Evolutionary conservation across 2,329 filamentous ascomycete genomes (phyloP).

Genomic region (Fusarium sp.): DNA sequence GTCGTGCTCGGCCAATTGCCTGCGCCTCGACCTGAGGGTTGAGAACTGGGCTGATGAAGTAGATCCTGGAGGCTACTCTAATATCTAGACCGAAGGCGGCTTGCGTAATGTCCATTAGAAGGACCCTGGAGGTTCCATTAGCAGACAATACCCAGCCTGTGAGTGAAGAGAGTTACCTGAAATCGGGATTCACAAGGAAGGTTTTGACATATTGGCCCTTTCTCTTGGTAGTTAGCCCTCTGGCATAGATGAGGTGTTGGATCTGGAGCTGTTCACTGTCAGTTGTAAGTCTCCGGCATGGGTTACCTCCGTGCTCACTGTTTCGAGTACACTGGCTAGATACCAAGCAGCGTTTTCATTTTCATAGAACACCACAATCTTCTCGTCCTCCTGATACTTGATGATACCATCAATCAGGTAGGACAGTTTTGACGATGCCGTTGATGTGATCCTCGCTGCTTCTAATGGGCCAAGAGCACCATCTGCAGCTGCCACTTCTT

Average conservation of each 20-base stretch:
- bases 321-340: constrained; percentile 83
- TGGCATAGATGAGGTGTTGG: constrained; percentile 75
- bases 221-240: constrained; percentile 68
- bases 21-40: constrained; percentile 89
- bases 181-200: constrained; percentile 77
- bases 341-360: constrained; percentile 89
- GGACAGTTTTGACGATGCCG: constrained; percentile 86
- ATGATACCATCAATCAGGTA: constrained; percentile 83
- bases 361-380: constrained; percentile 94
- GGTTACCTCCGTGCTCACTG: constrained; percentile 58
- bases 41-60: constrained; percentile 90
- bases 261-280: constrained; percentile 61
- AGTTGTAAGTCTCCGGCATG: background rate
- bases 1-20: constrained; percentile 88
- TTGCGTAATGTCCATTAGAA: constrained; percentile 92
- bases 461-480: constrained; percentile 62
- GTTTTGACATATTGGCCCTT: constrained; percentile 81
- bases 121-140: constrained; percentile 64
- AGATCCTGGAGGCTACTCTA: constrained; percentile 83
- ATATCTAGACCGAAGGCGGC: constrained; percentile 91
- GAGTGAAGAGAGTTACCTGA: constrained; percentile 57
- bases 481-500: constrained; percentile 35
- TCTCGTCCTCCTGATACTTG: constrained; percentile 76
- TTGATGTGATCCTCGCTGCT: constrained; percentile 76
- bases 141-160: background rate